Evolutionary conservation across 148 eudicot species (phyloP).

Genomic region (Fagopyrum homotropicum): DNA sequence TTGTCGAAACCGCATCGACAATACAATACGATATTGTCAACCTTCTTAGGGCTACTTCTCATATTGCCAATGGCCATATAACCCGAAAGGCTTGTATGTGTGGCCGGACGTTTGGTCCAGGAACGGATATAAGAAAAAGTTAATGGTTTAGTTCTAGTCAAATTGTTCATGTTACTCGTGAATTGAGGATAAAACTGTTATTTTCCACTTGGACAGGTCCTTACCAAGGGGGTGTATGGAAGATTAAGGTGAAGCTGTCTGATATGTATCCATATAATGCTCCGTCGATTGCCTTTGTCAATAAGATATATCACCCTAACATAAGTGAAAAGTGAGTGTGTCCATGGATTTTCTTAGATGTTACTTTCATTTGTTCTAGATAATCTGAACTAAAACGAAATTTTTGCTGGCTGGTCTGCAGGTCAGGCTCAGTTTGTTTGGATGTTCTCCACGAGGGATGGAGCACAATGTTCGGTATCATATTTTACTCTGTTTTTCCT

Average conservation of each 20-base stretch:
- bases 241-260: conserved; percentile 65
- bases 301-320: conserved; percentile 79
- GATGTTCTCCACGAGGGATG: conserved; percentile 87
- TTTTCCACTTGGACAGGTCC: conserved; percentile 37
- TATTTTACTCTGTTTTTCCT: background rate
- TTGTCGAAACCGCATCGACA: too few relatives aligned
- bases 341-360: background rate
- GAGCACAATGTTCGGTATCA: conserved; percentile 91
- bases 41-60: too few relatives aligned
- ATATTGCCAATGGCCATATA: too few relatives aligned
- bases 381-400: background rate
- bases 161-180: too few relatives aligned
- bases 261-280: conserved; percentile 78
- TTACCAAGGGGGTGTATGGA: conserved; percentile 78
- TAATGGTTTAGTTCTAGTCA: too few relatives aligned
- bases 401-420: conserved; percentile 21
- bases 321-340: conserved; percentile 23
- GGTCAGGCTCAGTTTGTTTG: conserved; percentile 85
- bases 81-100: too few relatives aligned
- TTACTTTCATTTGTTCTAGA: too few relatives aligned
- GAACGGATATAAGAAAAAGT: too few relatives aligned
- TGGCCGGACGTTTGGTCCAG: too few relatives aligned
- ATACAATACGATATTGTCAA: too few relatives aligned
- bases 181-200: too few relatives aligned
- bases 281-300: conserved; percentile 71